Percentiles rank a stretch among this genome's conserved stretches.
These are phyloP conservation scores for Venturia oleaginea DNA, from an alignment of 2,329 filamentous ascomycete species.

Conservation along the genomic window DNA sequence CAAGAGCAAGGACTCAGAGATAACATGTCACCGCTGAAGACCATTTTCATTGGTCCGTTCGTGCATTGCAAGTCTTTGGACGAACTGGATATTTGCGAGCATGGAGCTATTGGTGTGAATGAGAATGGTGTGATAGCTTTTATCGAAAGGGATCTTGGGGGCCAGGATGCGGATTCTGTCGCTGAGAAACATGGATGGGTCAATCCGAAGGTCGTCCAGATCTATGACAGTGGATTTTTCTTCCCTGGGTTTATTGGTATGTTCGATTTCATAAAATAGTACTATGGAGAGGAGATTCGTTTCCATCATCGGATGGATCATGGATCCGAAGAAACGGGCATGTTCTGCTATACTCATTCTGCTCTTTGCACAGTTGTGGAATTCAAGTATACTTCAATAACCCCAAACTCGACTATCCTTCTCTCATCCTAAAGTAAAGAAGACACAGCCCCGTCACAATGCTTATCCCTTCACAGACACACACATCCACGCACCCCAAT, in stretches of 20 bases:
- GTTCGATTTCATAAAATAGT: conserved; percentile 18
- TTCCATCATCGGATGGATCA: neutral
- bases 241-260: conserved; percentile 75
- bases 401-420: neutral
- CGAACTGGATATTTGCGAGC: conserved; percentile 40
- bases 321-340: neutral
- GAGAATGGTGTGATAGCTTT: conserved; percentile 44
- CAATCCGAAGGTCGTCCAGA: conserved; percentile 29
- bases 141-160: conserved; percentile 28
- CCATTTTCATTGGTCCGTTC: conserved; percentile 53
- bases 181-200: conserved; percentile 29
- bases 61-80: conserved; percentile 45
- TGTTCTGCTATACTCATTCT: neutral
- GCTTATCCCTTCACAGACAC: conserved; percentile 54
- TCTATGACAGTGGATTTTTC: conserved; percentile 56
- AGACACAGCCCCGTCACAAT: too few relatives aligned
- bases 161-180: conserved; percentile 20
- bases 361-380: too few relatives aligned
- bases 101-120: conserved; percentile 42
- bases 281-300: neutral
- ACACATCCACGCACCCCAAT: conserved; percentile 91
- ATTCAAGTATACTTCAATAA: neutral
- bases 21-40: conserved; percentile 14
- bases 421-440: neutral
- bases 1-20: neutral